phyloP scores from a whole-genome alignment of 805 yeast species.

The Alloascoidea africana region DNA sequence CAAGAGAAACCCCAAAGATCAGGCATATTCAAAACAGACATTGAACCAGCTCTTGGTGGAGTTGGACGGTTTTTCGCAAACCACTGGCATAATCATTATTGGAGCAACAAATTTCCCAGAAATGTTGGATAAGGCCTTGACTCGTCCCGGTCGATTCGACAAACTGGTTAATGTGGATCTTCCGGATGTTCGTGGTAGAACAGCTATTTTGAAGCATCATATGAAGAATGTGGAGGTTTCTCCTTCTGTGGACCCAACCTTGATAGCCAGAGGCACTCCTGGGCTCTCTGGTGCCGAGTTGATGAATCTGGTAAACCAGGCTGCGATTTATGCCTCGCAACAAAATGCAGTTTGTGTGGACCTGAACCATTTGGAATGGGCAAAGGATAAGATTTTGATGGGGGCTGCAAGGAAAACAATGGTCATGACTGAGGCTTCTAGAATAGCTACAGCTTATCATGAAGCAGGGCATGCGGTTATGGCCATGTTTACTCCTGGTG shows the following conservation, averaged over 20 bases:
- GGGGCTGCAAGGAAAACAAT: slow-evolving; percentile 97
- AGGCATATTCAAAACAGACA: slow-evolving; percentile 96
- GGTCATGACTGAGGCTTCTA: slow-evolving; percentile 92
- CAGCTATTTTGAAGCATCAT: slow-evolving; percentile 83
- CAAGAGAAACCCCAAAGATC: slow-evolving; percentile 92
- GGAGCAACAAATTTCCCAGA: slow-evolving; percentile 99
- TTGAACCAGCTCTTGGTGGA: slow-evolving; percentile 91
- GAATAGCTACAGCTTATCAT: slow-evolving; percentile 91
- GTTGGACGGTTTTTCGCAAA: slow-evolving; percentile 87
- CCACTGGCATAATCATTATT: slow-evolving; percentile 85
- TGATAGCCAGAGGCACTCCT: slow-evolving; percentile 93
- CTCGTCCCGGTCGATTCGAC: slow-evolving; percentile 97
- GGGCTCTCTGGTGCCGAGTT: slow-evolving; percentile 98
- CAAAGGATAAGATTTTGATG: slow-evolving; percentile 92
- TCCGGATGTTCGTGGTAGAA: slow-evolving; percentile 96
- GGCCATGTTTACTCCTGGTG: slow-evolving; percentile 90
- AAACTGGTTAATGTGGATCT: slow-evolving; percentile 88
- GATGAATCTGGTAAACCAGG: slow-evolving; percentile 92
- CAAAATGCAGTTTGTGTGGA: slow-evolving; percentile 80
- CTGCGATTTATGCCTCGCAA: slow-evolving; percentile 94
- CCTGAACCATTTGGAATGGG: slow-evolving; percentile 95
- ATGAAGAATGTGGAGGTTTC: slow-evolving; percentile 82
- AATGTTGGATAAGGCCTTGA: slow-evolving; percentile 87
- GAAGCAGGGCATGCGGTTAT: slow-evolving; percentile 99
- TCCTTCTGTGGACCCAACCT: slow-evolving; percentile 71